Percentiles rank a stretch among this genome's conserved stretches.
These are phyloP conservation scores for Fusarium liriodendri DNA, from an alignment of 2,329 filamentous ascomycete species.

Conservation along the genomic window DNA sequence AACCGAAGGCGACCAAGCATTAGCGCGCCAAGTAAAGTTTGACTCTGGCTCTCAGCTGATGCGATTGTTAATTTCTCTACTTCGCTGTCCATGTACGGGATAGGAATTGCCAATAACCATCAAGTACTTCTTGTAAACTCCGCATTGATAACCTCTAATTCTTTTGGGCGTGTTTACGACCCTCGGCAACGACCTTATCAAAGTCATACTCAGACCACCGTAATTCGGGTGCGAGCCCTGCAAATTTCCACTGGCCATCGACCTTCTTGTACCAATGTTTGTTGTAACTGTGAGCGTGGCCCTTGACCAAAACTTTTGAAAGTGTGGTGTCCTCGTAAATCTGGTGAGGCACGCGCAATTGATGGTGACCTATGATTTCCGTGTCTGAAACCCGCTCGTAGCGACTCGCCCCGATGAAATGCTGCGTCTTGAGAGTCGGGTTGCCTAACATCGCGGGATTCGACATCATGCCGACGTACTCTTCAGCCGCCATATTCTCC, in stretches of 20 bases:
- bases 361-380: neutral
- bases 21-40: neutral
- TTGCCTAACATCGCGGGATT: neutral
- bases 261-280: slow-evolving; percentile 1
- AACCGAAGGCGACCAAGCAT: neutral
- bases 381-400: neutral
- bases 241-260: neutral
- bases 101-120: neutral
- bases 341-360: neutral
- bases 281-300: neutral
- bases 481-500: neutral
- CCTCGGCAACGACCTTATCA: neutral
- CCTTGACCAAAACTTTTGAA: neutral
- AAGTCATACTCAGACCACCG: neutral
- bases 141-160: too few relatives aligned
- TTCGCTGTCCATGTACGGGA: neutral
- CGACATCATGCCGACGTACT: neutral
- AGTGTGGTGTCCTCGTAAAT: neutral
- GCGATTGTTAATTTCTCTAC: too few relatives aligned
- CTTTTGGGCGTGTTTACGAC: neutral
- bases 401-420: neutral
- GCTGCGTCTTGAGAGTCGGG: neutral
- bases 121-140: neutral
- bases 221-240: neutral
- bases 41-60: too few relatives aligned